These are phyloP conservation scores for Pichia sp. DNA, from an alignment of 1,139 yeast genomes.

Conservation along the genomic window DNA sequence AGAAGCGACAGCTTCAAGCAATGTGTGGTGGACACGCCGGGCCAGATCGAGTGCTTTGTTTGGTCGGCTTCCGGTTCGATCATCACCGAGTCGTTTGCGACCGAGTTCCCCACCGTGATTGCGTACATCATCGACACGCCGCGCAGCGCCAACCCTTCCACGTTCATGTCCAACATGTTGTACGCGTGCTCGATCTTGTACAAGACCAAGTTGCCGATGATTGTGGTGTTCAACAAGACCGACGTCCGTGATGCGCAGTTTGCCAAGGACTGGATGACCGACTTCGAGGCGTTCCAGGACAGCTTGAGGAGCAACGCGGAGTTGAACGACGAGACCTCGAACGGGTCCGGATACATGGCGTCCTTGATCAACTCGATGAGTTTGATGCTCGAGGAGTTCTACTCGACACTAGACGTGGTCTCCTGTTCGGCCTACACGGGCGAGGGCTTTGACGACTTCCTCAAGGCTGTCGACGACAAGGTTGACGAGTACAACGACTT, in stretches of 20 bases:
- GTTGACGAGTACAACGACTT: conserved; percentile 82
- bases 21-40: conserved; percentile 94
- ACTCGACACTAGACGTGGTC: conserved; percentile 86
- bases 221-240: conserved; percentile 91
- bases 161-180: conserved; percentile 96
- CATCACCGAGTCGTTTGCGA: conserved; percentile 94
- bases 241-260: conserved; percentile 82
- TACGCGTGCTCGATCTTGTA: conserved; percentile 96
- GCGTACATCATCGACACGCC: conserved; percentile 98
- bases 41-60: conserved; percentile 95
- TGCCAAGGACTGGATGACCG: conserved; percentile 97
- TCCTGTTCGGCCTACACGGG: conserved; percentile 94
- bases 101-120: conserved; percentile 89
- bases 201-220: conserved; percentile 95
- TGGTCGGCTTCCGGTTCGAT: conserved; percentile 98
- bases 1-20: conserved; percentile 61
- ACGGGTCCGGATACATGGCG: conserved; percentile 90
- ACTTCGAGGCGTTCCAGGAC: conserved; percentile 84
- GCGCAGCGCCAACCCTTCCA: conserved; percentile 86
- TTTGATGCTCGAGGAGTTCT: conserved; percentile 92
- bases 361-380: conserved; percentile 93
- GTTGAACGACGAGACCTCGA: conserved; percentile 57
- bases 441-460: conserved; percentile 86
- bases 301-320: conserved; percentile 65
- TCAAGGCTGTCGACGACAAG: conserved; percentile 77